Conservation (phyloP, 768 basidiomycete genomes). For the Podaxis sp. region DNA sequence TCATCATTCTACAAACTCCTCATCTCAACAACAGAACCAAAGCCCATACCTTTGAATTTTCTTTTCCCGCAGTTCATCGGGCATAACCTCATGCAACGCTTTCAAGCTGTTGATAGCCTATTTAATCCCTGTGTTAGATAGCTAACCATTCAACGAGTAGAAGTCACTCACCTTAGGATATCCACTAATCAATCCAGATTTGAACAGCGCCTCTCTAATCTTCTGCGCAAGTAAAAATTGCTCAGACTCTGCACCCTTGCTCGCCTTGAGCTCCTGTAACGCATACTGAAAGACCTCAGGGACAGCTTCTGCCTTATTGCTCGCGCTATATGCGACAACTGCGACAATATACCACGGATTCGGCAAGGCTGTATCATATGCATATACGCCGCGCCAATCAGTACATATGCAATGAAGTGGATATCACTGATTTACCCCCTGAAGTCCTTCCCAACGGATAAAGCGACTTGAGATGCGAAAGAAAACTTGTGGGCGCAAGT, state of each 20-base stretch:
- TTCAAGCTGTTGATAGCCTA: slow-evolving; percentile 61
- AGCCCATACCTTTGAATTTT: slow-evolving; percentile 42
- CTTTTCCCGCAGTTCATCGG: slow-evolving; percentile 50
- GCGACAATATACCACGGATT: slow-evolving; percentile 65
- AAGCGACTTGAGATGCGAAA: background rate
- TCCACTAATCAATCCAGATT: slow-evolving; percentile 56
- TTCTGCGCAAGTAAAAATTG: slow-evolving; percentile 43
- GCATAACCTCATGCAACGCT: slow-evolving; percentile 50
- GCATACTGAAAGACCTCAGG: slow-evolving; percentile 54
- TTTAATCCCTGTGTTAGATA: background rate
- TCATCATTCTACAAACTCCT: background rate
- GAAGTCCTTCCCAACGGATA: background rate
- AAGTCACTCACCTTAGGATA: slow-evolving; percentile 49
- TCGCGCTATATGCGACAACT: slow-evolving; percentile 55
- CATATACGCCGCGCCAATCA: background rate
- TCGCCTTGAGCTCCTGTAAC: slow-evolving; percentile 40
- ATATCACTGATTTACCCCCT: background rate
- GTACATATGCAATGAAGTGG: background rate
- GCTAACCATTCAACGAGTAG: background rate
- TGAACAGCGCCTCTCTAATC: slow-evolving; percentile 63
- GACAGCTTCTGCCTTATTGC: slow-evolving; percentile 59
- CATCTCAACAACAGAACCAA: background rate
- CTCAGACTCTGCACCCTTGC: slow-evolving; percentile 14
- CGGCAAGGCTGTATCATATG: slow-evolving; percentile 21
- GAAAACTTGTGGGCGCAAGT: slow-evolving; percentile 20